Evolutionary conservation across 805 yeast species (phyloP).

Genomic region (Metschnikowia cubensis): DNA sequence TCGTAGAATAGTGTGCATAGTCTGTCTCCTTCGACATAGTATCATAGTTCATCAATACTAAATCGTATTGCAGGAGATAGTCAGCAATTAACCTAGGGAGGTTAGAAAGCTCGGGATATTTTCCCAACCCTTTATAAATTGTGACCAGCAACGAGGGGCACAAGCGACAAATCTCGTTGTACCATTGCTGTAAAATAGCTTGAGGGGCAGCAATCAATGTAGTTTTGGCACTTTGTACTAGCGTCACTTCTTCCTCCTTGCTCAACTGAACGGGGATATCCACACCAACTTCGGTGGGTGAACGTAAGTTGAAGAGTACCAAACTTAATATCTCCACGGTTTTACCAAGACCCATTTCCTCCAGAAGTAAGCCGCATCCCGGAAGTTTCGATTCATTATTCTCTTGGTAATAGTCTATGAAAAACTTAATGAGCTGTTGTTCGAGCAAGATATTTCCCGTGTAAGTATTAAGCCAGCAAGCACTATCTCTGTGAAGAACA

Average conservation of each 20-base stretch:
- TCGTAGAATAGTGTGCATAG: slow-evolving; percentile 68
- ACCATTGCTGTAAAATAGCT: slow-evolving; percentile 84
- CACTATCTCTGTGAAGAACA: slow-evolving; percentile 7
- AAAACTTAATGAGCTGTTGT: slow-evolving; percentile 21
- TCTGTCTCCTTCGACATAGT: slow-evolving; percentile 73
- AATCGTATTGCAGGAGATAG: slow-evolving; percentile 59
- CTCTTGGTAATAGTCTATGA: slow-evolving; percentile 24
- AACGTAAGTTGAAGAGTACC: slow-evolving; percentile 57
- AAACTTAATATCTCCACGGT: slow-evolving; percentile 81
- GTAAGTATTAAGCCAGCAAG: slow-evolving; percentile 47
- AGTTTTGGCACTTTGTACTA: slow-evolving; percentile 53
- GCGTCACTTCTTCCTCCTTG: slow-evolving; percentile 40
- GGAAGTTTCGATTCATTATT: slow-evolving; percentile 29
- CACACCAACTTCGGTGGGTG: slow-evolving; percentile 28
- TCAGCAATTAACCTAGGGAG: slow-evolving; percentile 45
- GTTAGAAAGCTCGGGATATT: slow-evolving; percentile 24
- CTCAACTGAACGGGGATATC: slow-evolving; percentile 26
- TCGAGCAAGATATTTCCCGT: slow-evolving; percentile 45
- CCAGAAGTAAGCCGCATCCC: slow-evolving; percentile 72
- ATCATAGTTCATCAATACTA: slow-evolving; percentile 75
- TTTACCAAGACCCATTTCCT: slow-evolving; percentile 97
- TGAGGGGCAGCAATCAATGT: slow-evolving; percentile 85
- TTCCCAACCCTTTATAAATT: slow-evolving; percentile 55
- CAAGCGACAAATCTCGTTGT: slow-evolving; percentile 56
- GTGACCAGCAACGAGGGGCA: slow-evolving; percentile 61